Conservation (phyloP, 2,329 filamentous ascomycete genomes). For the Dactylellina haptotyla region DNA sequence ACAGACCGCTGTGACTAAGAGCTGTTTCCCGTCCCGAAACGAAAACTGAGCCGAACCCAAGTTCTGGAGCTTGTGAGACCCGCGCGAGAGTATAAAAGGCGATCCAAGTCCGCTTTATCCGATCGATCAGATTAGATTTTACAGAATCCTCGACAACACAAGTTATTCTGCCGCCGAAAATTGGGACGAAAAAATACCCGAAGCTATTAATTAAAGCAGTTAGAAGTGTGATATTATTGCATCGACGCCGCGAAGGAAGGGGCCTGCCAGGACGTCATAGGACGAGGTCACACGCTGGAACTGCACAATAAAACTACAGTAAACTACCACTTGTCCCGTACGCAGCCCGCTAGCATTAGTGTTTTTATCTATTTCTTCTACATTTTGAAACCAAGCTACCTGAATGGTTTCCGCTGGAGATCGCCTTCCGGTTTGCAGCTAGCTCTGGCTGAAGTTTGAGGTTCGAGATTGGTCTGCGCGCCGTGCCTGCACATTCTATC, state of each 20-base stretch:
- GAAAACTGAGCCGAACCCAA: background rate
- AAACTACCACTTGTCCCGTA: background rate
- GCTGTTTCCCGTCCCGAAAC: background rate
- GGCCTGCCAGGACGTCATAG: conserved; percentile 10
- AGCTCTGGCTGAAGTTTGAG: background rate
- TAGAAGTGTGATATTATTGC: background rate
- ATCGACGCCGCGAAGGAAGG: background rate
- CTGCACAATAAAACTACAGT: background rate
- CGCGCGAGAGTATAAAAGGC: conserved; percentile 30
- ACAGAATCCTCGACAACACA: background rate
- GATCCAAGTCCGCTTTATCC: conserved; percentile 10
- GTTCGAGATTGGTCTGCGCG: conserved; percentile 4
- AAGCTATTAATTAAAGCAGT: background rate
- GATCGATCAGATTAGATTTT: conserved; percentile 53
- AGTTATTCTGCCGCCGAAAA: conserved; percentile 1
- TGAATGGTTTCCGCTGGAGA: background rate
- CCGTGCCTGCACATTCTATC: conserved; percentile 15
- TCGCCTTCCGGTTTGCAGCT: background rate
- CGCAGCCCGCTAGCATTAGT: background rate
- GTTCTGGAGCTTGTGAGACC: background rate
- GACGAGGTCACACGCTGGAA: conserved; percentile 30
- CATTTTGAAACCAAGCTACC: background rate
- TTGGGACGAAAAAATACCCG: conserved; percentile 1
- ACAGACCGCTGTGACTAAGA: background rate
- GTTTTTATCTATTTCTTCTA: background rate